Base-by-base conservation (phyloP, 768 basidiomycete genomes). In the Russula ochroleuca region DNA sequence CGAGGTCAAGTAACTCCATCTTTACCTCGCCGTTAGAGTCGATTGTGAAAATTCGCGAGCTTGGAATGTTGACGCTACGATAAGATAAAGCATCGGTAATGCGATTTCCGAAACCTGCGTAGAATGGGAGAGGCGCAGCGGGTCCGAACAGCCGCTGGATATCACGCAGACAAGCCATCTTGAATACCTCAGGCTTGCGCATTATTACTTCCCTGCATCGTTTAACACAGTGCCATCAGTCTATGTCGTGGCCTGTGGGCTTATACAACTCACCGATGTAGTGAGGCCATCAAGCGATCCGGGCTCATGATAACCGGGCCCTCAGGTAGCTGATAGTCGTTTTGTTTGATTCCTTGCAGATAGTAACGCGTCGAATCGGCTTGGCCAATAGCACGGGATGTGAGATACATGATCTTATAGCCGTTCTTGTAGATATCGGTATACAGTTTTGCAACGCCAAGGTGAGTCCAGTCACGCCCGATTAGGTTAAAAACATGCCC, bases 241-340 rank as follows among this genome's bases (percentile, higher is more conserved):
- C 14, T 23, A 45, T 21, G 55, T 21, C 25, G 35, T 21, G 23
- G 1, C 2, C 8, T 41, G 13, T 25, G 72, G 85, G 67, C 68
- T 25, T 25, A 17, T n/a, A 43, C 8, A 3, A 28, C 54, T 57
- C 54, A 93, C 94, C 97, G 85, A 75, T 98, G 97, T 45, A 98
- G 76, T 17, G 92, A 94, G 11, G 92, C 89, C 83, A 98, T 94
- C 60, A 98, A 74, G 23, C 97, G 81, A 72, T 99, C 96, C 0
- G 97, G 97, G 71, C 92, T 95, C 97, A 98, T 98, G 72, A 98
- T 94, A 55, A 99, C 97, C 5, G 96, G 96, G 0, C 95, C 96
- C 70, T 97, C 93, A 0, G 97, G 97, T n/a, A 98, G 80, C 73
- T 94, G 90, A 72, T 97, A 96, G 68, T 94, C 86, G 66, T 95